Percentiles rank a stretch among this genome's conserved stretches.
phyloP scores from a whole-genome alignment of 495 filamentous ascomycete genomes.

The Collariella sp. region DNA sequence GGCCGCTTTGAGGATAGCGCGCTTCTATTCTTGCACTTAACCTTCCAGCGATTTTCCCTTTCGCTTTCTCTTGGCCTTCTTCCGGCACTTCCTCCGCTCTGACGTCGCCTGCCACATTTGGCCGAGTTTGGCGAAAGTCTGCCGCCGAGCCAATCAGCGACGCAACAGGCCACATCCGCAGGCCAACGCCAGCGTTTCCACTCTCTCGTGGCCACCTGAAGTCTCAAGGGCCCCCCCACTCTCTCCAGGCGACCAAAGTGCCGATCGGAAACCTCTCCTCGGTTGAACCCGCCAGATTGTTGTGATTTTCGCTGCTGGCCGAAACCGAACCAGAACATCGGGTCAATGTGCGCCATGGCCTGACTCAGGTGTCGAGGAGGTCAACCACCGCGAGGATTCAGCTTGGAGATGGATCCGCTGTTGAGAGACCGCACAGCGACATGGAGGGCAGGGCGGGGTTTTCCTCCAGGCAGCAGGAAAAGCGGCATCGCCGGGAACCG shows the following conservation, averaged over 20 bases:
- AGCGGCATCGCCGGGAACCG: neutral
- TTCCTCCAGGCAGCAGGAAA: no score
- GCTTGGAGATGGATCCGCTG: no score
- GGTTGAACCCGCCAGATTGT: neutral
- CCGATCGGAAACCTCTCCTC: neutral
- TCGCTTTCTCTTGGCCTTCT: neutral
- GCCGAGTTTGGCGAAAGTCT: neutral
- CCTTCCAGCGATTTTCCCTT: conserved; percentile 9
- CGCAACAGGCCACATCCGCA: neutral
- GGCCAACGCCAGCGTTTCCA: neutral
- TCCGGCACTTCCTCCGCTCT: conserved; percentile 4
- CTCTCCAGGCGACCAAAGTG: neutral
- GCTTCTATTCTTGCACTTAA: conserved; percentile 30
- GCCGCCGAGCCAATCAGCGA: conserved; percentile 5
- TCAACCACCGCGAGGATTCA: no score
- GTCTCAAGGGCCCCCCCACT: neutral
- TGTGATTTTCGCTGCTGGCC: neutral
- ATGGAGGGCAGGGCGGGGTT: no score
- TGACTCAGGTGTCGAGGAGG: no score
- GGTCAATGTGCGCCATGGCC: neutral
- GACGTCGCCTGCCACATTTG: conserved; percentile 16
- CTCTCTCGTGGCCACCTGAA: neutral
- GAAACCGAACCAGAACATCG: neutral
- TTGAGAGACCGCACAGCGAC: no score
- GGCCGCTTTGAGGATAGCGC: conserved; percentile 11